Conservation (phyloP, 2,329 filamentous ascomycete species). For the Fusarium vanettenii region DNA sequence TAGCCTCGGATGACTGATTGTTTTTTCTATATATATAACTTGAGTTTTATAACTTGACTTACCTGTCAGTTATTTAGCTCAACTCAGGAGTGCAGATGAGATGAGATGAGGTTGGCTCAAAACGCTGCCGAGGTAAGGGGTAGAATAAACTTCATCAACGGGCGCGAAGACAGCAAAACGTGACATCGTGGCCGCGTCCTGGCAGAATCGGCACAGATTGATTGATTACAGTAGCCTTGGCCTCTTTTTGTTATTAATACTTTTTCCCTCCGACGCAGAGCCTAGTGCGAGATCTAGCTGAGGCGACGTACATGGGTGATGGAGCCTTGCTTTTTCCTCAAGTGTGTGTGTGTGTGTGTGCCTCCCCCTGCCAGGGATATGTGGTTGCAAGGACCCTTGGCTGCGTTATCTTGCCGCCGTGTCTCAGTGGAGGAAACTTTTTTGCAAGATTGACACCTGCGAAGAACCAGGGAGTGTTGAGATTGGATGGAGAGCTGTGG, state of each 20-base stretch:
- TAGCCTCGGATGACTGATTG: not conserved
- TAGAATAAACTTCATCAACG: not conserved
- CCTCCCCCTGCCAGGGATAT: not conserved
- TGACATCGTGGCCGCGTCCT: conserved; percentile 21
- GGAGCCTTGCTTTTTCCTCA: not conserved
- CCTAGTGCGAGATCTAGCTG: conserved; percentile 32
- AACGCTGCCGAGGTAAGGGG: not conserved
- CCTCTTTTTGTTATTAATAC: not conserved
- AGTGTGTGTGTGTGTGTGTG: not conserved
- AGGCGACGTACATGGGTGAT: conserved; percentile 1
- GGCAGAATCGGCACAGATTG: conserved; percentile 25
- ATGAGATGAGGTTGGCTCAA: not conserved
- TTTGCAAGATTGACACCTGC: conserved; percentile 26
- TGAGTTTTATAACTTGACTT: not conserved
- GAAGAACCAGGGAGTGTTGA: not conserved
- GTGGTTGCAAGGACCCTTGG: conserved; percentile 22
- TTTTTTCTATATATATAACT: not conserved
- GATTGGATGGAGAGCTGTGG: not conserved
- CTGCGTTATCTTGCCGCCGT: conserved; percentile 28
- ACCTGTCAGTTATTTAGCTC: not conserved
- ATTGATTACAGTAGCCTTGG: conserved; percentile 17
- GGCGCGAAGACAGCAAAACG: not conserved
- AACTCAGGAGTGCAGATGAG: not conserved
- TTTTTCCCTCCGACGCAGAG: not conserved
- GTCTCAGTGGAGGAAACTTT: conserved; percentile 26